Percentiles rank a stretch among this genome's conserved stretches.
phyloP scores from a whole-genome alignment of 1,284 basidiomycete genomes.

The Trichosporon sp. region DNA sequence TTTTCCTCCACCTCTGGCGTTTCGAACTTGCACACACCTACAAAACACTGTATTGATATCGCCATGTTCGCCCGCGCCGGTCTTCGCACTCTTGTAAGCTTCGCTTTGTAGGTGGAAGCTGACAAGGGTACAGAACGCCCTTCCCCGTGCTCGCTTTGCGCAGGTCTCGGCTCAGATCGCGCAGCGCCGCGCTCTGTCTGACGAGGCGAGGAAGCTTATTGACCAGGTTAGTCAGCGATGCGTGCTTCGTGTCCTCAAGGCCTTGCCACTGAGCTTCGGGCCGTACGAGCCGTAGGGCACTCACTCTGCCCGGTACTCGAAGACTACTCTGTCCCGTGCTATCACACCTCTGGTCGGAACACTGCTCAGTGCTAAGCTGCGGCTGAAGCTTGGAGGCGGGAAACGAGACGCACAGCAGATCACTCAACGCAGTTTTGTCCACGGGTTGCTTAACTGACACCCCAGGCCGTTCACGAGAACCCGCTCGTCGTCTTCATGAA shows the following conservation, averaged over 20 bases:
- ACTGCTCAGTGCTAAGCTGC: no score
- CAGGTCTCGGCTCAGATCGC: conserved; percentile 29
- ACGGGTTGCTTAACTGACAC: background rate
- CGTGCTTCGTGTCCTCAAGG: no score
- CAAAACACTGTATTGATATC: background rate
- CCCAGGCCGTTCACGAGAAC: conserved; percentile 59
- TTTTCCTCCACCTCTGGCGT: background rate
- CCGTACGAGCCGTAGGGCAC: no score
- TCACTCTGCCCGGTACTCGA: no score
- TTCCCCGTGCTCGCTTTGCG: conserved; percentile 37
- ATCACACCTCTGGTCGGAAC: no score
- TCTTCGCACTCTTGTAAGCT: conserved; percentile 41
- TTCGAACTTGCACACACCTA: background rate
- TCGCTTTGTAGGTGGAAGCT: conserved; percentile 3
- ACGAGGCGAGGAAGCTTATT: conserved; percentile 51
- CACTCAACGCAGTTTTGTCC: background rate
- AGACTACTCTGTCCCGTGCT: no score
- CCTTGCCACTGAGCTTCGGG: no score
- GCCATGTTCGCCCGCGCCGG: conserved; percentile 45
- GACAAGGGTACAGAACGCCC: conserved; percentile 34
- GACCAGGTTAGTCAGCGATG: conserved; percentile 49
- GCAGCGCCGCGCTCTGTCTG: conserved; percentile 47
- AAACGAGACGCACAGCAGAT: no score
- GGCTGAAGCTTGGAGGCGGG: no score
- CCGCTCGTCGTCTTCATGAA: conserved; percentile 94